Base-by-base conservation (phyloP, 2,329 filamentous ascomycete genomes). In the Sclerotinia nivalis region DNA sequence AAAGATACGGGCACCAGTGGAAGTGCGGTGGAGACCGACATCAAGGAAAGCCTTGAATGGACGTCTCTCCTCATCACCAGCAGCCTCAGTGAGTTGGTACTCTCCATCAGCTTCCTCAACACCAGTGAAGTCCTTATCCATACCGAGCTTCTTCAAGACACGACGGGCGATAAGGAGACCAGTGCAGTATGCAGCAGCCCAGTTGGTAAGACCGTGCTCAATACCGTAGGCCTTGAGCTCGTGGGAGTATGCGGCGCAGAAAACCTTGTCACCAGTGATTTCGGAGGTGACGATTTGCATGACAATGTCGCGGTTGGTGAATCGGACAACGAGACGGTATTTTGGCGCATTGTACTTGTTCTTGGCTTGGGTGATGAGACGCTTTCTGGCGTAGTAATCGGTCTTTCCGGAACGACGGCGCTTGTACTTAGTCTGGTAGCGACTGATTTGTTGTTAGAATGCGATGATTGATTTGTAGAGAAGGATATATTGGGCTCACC, bases 341-440 rank as follows among this genome's bases (percentile, higher is more conserved):
- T 99, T 99, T 85, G 96, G 96, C 75, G 96, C 92, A 87, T 97
- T 97, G 92, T 98, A 99, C 92, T 99, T 99, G 93, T 99, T 99
- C 93, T 98, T 99, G 87, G 96, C 96, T 89, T 99, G 96, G 87
- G 93, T 94, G 88, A 98, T 96, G 84, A 99, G 89, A 82, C 96
- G 92, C 93, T 98, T 98, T 84, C 96, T 95, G 83, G 96, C 96
- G 85, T 97, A 98, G 93, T 99, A 99, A 84, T 99, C 96, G 87
- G 96, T 99, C 92, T 99, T 99, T 83, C 96, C 96, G 81, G 91
- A 82, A 78, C 93, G 90, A 85, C 96, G 91, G 83, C 96, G 94
- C 89, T 93, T 96, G 92, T 97, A 99, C 91, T 99, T 99, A 83
- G 96, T 97, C 89, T 99, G 96, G 90, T 92, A 99, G 85, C 96